Evolutionary conservation across 371 early-diverging fungal genomes (phyloP).

Genomic region (Coemansia sp.): DNA sequence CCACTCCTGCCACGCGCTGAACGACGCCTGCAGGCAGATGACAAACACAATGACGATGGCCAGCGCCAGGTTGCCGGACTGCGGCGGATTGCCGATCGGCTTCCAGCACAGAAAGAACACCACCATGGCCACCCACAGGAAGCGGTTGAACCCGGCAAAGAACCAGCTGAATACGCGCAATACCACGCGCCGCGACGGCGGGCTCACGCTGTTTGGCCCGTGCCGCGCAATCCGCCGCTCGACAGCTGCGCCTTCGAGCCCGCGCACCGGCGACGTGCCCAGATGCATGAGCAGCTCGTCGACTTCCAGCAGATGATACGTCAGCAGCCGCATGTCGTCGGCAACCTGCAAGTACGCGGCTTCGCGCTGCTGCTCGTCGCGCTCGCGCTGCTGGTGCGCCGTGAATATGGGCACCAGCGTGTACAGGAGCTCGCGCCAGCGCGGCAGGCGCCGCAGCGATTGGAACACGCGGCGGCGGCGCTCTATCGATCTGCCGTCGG

Average conservation of each 20-base stretch:
- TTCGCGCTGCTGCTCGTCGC: constrained; percentile 19
- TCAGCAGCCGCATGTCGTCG: constrained; percentile 18
- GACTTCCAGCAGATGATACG: constrained; percentile 21
- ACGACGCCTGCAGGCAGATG: constrained; percentile 61
- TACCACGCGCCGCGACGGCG: constrained; percentile 1
- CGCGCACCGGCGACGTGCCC: constrained; percentile 17
- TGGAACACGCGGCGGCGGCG: constrained; percentile 4
- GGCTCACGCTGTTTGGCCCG: constrained; percentile 23
- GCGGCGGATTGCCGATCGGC: constrained; percentile 47
- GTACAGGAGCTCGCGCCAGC: constrained; percentile 32
- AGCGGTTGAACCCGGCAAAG: constrained; percentile 44
- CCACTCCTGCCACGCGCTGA: constrained; percentile 75
- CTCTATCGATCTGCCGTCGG: not conserved
- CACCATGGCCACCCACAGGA: constrained; percentile 37
- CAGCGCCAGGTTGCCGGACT: constrained; percentile 53
- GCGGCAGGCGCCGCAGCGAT: not conserved
- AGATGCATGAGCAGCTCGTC: constrained; percentile 15
- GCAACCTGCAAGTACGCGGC: constrained; percentile 23
- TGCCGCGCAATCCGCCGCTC: constrained; percentile 2
- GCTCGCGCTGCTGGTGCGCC: constrained; percentile 33
- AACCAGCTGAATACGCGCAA: constrained; percentile 28
- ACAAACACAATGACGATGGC: constrained; percentile 61
- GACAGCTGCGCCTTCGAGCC: constrained; percentile 22
- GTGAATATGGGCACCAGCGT: constrained; percentile 30
- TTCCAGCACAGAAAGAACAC: constrained; percentile 48